phyloP scores from a whole-genome alignment of 129 eudicot genomes.

The Calendula officinalis region DNA sequence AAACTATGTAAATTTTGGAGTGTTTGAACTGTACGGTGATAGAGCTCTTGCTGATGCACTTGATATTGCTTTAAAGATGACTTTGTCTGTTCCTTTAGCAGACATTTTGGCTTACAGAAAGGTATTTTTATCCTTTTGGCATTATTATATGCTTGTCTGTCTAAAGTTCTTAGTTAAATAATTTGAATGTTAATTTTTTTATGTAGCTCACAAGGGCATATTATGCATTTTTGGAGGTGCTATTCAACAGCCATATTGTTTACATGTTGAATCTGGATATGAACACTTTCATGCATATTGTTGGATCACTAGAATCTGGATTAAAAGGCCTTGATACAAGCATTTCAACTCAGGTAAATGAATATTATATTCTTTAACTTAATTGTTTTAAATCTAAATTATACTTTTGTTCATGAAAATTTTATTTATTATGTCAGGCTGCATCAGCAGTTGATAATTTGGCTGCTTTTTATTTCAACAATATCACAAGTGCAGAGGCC shows the following conservation, averaged over 20 bases:
- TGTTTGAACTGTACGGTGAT: conserved; percentile 95
- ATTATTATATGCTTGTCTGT: too few relatives aligned
- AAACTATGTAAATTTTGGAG: conserved; percentile 95
- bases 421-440: conserved; percentile 48
- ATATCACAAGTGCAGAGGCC: conserved; percentile 81
- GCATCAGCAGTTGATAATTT: conserved; percentile 84
- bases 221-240: conserved; percentile 90
- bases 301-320: conserved; percentile 95
- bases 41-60: conserved; percentile 98
- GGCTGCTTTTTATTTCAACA: conserved; percentile 88
- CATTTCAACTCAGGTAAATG: conserved; percentile 82
- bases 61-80: conserved; percentile 87
- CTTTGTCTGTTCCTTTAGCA: conserved; percentile 80
- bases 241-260: conserved; percentile 79
- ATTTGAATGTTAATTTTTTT: neutral
- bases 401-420: conserved; percentile 3
- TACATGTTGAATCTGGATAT: conserved; percentile 71
- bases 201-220: conserved; percentile 89
- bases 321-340: conserved; percentile 86
- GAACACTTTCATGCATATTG: conserved; percentile 78
- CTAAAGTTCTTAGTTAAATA: neutral
- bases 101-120: conserved; percentile 92
- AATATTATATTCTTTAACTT: neutral
- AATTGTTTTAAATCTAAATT: neutral
- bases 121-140: conserved; percentile 41